phyloP scores from a whole-genome alignment of 139 green algal species.

The Spirogloea muscicola region DNA sequence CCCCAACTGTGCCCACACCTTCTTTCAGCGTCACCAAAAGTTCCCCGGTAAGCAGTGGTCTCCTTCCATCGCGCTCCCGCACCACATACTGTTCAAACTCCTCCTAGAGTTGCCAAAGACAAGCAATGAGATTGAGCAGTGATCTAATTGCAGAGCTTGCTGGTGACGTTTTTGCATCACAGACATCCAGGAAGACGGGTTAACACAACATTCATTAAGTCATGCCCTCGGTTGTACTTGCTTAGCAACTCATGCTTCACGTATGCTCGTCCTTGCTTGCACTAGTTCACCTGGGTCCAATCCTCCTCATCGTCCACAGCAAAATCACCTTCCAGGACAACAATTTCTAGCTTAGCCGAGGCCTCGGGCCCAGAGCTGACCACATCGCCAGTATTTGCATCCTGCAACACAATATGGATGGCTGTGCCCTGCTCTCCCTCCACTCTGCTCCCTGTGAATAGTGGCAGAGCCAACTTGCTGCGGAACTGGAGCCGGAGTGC shows the following conservation, averaged over 20 bases:
- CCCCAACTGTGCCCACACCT: slow-evolving; percentile 35
- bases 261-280: neutral
- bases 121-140: too few relatives aligned
- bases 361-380: neutral
- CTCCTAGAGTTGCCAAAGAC: too few relatives aligned
- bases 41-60: slow-evolving; percentile 40
- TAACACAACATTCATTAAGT: too few relatives aligned
- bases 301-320: slow-evolving; percentile 18
- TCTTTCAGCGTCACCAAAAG: slow-evolving; percentile 24
- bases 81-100: slow-evolving; percentile 39
- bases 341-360: slow-evolving; percentile 11
- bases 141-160: too few relatives aligned
- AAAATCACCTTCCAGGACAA: slow-evolving; percentile 44
- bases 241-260: too few relatives aligned
- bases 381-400: slow-evolving; percentile 9
- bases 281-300: slow-evolving; percentile 17
- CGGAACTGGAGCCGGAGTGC: slow-evolving; percentile 24
- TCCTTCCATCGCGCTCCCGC: slow-evolving; percentile 35
- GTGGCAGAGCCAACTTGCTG: slow-evolving; percentile 34
- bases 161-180: too few relatives aligned
- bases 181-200: too few relatives aligned
- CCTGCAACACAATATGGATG: slow-evolving; percentile 14
- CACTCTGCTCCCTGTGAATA: slow-evolving; percentile 32
- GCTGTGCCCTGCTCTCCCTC: slow-evolving; percentile 21
- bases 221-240: too few relatives aligned